Conservation (phyloP, 805 yeast genomes). For the Aciculoconidium aculeatum region DNA sequence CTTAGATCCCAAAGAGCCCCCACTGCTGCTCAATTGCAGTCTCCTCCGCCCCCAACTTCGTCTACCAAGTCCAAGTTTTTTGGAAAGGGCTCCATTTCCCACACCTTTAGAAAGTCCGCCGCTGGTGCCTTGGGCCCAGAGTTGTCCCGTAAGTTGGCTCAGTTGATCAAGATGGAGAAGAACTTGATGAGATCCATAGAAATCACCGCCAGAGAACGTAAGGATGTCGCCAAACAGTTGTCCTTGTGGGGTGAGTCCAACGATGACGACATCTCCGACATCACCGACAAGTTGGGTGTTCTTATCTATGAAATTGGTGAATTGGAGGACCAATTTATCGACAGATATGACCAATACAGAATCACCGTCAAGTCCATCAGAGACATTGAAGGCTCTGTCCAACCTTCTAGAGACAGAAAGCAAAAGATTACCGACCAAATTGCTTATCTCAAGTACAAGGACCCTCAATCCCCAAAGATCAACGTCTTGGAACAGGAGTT, state of each 20-base stretch:
- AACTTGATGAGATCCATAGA: constrained; percentile 91
- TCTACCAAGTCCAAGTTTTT: constrained; percentile 68
- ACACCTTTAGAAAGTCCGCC: constrained; percentile 68
- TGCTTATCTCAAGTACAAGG: constrained; percentile 96
- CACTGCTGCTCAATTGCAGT: constrained; percentile 72
- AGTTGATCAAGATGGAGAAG: constrained; percentile 93
- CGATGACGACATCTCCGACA: constrained; percentile 95
- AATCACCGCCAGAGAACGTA: constrained; percentile 87
- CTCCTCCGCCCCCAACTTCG: constrained; percentile 79
- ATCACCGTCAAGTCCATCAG: constrained; percentile 90
- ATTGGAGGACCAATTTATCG: constrained; percentile 96
- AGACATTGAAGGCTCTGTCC: constrained; percentile 96
- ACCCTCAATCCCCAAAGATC: constrained; percentile 95
- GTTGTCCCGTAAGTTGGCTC: constrained; percentile 84
- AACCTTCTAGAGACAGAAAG: constrained; percentile 97
- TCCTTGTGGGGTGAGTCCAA: constrained; percentile 97
- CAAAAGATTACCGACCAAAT: constrained; percentile 96
- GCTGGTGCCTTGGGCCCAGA: constrained; percentile 96
- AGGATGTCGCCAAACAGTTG: constrained; percentile 94
- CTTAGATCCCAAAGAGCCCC: constrained; percentile 75
- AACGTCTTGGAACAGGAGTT: constrained; percentile 95
- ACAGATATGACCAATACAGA: constrained; percentile 97
- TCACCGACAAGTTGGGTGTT: constrained; percentile 96
- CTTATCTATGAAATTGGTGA: constrained; percentile 94
- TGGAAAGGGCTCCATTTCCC: constrained; percentile 67